phyloP scores from a whole-genome alignment of 1,284 basidiomycete species.

The Rhodotorula sp. region DNA sequence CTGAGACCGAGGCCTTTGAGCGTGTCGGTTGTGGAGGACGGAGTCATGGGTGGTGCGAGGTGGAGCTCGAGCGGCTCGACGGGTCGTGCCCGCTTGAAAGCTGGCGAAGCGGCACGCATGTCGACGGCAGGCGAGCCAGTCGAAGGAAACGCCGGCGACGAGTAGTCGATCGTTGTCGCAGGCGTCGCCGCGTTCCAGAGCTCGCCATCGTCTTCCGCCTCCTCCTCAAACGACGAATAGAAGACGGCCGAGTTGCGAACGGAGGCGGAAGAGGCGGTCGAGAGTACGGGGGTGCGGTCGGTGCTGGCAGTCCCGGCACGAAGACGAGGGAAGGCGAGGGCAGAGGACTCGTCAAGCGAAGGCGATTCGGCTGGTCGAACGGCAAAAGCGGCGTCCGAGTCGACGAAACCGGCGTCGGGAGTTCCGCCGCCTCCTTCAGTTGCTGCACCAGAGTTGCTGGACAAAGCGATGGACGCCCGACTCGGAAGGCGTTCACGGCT shows the following conservation, averaged over 20 bases:
- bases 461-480: not conserved
- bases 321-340: too few relatives aligned
- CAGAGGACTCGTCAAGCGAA: too few relatives aligned
- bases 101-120: not conserved
- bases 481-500: not conserved
- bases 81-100: not conserved
- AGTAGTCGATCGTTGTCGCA: conserved; percentile 2
- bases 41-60: conserved; percentile 1
- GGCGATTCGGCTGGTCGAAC: too few relatives aligned
- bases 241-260: not conserved
- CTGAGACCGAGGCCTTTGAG: conserved; percentile 14
- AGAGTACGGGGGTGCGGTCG: too few relatives aligned
- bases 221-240: not conserved
- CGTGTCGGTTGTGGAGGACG: not conserved
- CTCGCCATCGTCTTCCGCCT: not conserved
- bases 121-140: not conserved
- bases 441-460: not conserved
- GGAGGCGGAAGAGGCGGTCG: not conserved
- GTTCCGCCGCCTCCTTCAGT: too few relatives aligned
- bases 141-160: not conserved
- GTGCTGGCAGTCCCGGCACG: too few relatives aligned
- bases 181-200: not conserved
- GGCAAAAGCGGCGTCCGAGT: too few relatives aligned
- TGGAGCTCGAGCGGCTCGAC: not conserved
- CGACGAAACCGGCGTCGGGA: too few relatives aligned